phyloP scores from a whole-genome alignment of 2,329 filamentous ascomycete genomes.

The Paraphaeosphaeria sporulosa region DNA sequence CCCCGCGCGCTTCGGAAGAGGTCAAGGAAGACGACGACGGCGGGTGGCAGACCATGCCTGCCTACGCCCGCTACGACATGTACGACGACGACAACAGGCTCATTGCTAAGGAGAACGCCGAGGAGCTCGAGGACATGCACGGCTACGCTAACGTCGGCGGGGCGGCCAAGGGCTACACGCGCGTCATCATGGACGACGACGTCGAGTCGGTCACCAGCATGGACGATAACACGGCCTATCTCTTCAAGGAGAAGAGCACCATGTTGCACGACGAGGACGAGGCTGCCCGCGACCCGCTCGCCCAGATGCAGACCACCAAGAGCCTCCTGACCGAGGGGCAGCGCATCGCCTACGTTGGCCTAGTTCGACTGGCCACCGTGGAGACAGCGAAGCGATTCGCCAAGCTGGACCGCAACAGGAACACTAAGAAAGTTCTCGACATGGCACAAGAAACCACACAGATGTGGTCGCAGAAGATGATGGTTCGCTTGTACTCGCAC shows the following conservation, averaged over 20 bases:
- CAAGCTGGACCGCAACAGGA: conserved; percentile 66
- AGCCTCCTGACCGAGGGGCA: conserved; percentile 94
- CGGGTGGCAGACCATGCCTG: conserved; percentile 96
- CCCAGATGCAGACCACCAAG: conserved; percentile 95
- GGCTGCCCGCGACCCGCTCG: conserved; percentile 77
- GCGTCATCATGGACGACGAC: conserved; percentile 94
- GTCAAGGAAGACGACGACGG: conserved; percentile 66
- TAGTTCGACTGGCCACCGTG: conserved; percentile 82
- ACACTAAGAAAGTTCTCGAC: conserved; percentile 74
- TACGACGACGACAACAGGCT: conserved; percentile 94
- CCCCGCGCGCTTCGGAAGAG: conserved; percentile 58
- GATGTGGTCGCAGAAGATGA: conserved; percentile 99
- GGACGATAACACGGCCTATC: conserved; percentile 95
- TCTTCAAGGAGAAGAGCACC: conserved; percentile 80
- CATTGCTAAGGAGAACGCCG: conserved; percentile 79
- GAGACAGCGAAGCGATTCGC: conserved; percentile 77
- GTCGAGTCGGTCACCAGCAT: conserved; percentile 92
- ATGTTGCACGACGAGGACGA: conserved; percentile 75
- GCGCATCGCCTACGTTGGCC: conserved; percentile 92
- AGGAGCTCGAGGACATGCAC: conserved; percentile 72
- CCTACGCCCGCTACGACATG: conserved; percentile 89
- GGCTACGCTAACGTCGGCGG: conserved; percentile 82
- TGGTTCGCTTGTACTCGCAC: conserved; percentile 90
- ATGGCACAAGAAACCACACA: conserved; percentile 78
- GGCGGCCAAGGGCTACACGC: conserved; percentile 92